Percentiles rank a stretch among this genome's conserved stretches.
These are phyloP conservation scores for Yarrowia osloensis DNA, from an alignment of 805 yeast species.

Conservation along the genomic window DNA sequence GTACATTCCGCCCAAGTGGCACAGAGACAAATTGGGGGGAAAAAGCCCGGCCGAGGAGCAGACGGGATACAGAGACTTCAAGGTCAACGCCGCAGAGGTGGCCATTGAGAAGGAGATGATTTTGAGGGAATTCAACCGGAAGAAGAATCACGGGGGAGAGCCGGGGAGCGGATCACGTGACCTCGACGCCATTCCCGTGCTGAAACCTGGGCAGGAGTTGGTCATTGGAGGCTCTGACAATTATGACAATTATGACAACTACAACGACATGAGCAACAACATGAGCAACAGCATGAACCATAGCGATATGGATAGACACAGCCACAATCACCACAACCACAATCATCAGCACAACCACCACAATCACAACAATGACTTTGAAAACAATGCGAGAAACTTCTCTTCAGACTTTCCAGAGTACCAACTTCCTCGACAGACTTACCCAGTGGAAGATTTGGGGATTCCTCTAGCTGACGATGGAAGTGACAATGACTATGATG, in stretches of 20 bases:
- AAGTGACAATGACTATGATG: neutral
- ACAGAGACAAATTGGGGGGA: slow-evolving; percentile 2
- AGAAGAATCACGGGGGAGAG: neutral
- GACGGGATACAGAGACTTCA: neutral
- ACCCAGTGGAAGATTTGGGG: neutral
- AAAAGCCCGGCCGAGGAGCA: neutral
- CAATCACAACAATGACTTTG: neutral
- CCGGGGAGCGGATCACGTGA: neutral
- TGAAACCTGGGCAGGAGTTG: neutral
- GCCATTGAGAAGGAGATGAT: slow-evolving; percentile 26
- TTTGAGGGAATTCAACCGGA: neutral
- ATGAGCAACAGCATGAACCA: too few relatives aligned
- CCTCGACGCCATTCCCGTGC: neutral
- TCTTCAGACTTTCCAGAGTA: neutral
- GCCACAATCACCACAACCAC: neutral
- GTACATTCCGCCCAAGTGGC: slow-evolving; percentile 30
- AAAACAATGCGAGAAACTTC: neutral
- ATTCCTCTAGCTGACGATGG: neutral
- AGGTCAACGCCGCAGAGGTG: neutral
- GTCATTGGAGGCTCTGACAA: too few relatives aligned
- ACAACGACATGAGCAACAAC: neutral
- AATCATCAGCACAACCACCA: too few relatives aligned
- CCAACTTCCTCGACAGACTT: neutral
- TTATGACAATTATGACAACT: too few relatives aligned
- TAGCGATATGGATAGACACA: neutral